Base-by-base conservation (phyloP, 2,329 filamentous ascomycete genomes). In the Curvularia sp. region DNA sequence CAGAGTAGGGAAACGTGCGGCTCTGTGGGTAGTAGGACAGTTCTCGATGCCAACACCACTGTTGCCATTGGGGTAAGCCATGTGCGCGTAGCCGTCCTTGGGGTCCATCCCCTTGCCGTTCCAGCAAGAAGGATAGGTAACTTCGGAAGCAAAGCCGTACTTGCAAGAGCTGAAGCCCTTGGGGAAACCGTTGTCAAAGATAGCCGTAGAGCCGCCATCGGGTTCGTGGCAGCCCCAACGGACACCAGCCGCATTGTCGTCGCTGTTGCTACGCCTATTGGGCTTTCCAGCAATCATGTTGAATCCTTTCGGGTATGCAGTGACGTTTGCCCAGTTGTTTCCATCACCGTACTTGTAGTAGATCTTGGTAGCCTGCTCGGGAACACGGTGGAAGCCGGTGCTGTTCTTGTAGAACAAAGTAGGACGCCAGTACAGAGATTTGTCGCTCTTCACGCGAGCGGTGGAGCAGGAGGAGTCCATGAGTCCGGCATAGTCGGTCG, bases 341-440 rank as follows among this genome's bases (percentile, higher is more conserved):
- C 67, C 70, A 38, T 76, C 72, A 5, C 74, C 74, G 47, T 71
- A 77, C 57, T 76, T 75, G 71, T 78, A 78, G 69, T 78, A 78
- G 45, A 76, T 66, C 63, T 77, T 77, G 43, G 72, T 66, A 30
- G 66, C 66, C 43, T 69, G 61, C 55, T 78, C 73, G 1, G 74
- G 74, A 10, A 78, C 75, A 13, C 68, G 71, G 57, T 74, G 69
- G 61, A 75, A 75, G 34, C 71, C 71, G 32, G 72, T 74, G 56
- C 68, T 69, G 57, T 75, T 77, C 41, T 72, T 75, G 66, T 66
- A 77, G 68, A 67, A 77, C 27, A 78, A 68, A 12, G 73, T 69
- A 4, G 75, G 75, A 38, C 73, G 72, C 76, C 76, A 78, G 68
- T 78, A 78, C 58, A 76, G 54, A 50, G 68, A 72, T 65, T 76